phyloP scores from a whole-genome alignment of 2,329 filamentous ascomycete species.

The Cladosporium austrohemisphaericum region DNA sequence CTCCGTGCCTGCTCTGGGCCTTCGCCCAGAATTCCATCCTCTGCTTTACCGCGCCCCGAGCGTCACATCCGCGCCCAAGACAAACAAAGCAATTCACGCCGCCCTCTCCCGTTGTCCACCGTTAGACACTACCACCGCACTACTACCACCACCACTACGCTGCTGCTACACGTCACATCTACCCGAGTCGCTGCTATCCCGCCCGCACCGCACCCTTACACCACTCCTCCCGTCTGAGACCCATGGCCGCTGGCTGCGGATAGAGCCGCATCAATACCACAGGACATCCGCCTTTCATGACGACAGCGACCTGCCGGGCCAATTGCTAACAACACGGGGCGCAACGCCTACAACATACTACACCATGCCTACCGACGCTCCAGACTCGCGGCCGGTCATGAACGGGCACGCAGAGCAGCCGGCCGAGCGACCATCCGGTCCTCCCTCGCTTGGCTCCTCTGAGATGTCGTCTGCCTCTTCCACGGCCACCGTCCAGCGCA shows the following conservation, averaged over 20 bases:
- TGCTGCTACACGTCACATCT: neutral
- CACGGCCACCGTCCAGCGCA: constrained; percentile 9
- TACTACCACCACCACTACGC: neutral
- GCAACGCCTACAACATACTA: constrained; percentile 4
- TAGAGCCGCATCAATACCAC: constrained; percentile 11
- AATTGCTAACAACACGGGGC: constrained; percentile 2
- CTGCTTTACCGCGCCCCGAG: neutral
- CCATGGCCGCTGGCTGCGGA: constrained; percentile 13
- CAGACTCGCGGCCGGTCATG: constrained; percentile 3
- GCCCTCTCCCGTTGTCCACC: neutral
- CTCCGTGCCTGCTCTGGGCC: no score
- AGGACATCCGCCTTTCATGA: constrained; percentile 10
- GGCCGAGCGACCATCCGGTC: neutral
- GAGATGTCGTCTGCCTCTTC: constrained; percentile 10
- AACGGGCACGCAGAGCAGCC: constrained; percentile 6
- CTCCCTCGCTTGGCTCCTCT: neutral
- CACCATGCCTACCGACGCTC: constrained; percentile 4
- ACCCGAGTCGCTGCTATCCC: constrained; percentile 4
- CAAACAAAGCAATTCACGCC: constrained; percentile 11
- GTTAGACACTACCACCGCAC: neutral
- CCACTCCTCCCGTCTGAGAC: constrained; percentile 15
- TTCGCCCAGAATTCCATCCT: no score
- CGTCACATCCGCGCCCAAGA: neutral
- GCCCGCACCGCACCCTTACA: constrained; percentile 12
- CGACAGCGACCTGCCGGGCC: constrained; percentile 2